These are phyloP conservation scores for Spergularia azorica DNA, from an alignment of 179 eudicot genomes.

Conservation along the genomic window DNA sequence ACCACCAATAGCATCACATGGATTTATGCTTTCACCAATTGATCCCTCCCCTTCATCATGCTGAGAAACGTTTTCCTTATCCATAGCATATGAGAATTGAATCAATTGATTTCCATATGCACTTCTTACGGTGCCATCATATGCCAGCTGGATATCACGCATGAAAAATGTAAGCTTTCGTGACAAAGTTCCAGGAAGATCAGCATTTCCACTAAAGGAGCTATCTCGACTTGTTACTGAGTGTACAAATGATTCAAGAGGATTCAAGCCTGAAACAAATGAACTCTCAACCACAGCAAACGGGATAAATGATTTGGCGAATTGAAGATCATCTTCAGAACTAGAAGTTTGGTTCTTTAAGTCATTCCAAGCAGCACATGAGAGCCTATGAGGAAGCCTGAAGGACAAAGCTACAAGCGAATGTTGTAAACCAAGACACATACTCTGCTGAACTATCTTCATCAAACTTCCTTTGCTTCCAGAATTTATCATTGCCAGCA, in stretches of 20 bases:
- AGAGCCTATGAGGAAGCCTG: conserved; percentile 63
- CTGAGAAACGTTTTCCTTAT: conserved; percentile 18
- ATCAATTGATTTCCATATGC: conserved; percentile 78
- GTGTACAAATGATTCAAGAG: conserved; percentile 79
- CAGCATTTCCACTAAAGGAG: conserved; percentile 92
- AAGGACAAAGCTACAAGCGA: conserved; percentile 69
- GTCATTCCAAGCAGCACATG: conserved; percentile 77
- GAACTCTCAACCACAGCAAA: conserved; percentile 63
- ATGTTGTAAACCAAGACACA: conserved; percentile 90
- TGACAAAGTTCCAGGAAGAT: conserved; percentile 78
- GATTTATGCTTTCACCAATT: conserved; percentile 21
- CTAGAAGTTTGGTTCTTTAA: conserved; percentile 38
- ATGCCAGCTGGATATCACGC: conserved; percentile 73
- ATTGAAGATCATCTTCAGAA: conserved; percentile 24
- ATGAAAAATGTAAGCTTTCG: conserved; percentile 73
- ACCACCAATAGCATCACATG: conserved; percentile 48
- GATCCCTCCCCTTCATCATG: conserved; percentile 21
- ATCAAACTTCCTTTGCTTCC: conserved; percentile 84
- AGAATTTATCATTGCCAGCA: conserved; percentile 77
- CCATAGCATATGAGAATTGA: conserved; percentile 59
- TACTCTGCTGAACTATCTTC: conserved; percentile 79
- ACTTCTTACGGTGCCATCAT: conserved; percentile 95
- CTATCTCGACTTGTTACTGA: conserved; percentile 73
- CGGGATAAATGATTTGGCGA: conserved; percentile 53
- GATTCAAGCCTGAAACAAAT: conserved; percentile 76